These are phyloP conservation scores for Lactarius indigo DNA, from an alignment of 768 basidiomycete genomes.

Conservation along the genomic window DNA sequence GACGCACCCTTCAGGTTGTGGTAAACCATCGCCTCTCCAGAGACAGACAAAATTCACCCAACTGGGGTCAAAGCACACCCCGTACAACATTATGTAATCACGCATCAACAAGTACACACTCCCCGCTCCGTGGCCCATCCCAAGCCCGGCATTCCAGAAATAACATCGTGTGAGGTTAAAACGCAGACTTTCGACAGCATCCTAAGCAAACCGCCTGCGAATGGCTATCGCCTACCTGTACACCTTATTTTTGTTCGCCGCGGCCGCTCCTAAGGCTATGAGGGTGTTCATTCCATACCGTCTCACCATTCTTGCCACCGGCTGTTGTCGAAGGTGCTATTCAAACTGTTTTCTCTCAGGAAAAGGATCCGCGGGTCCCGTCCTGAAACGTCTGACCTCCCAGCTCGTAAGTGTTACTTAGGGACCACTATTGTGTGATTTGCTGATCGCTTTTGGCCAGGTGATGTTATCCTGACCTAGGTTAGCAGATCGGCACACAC, in stretches of 20 bases:
- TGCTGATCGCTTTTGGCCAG: too few relatives aligned
- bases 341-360: neutral
- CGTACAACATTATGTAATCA: neutral
- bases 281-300: neutral
- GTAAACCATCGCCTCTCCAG: conserved; percentile 55
- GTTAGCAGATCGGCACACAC: too few relatives aligned
- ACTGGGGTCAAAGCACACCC: neutral
- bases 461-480: too few relatives aligned
- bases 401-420: too few relatives aligned
- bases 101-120: neutral
- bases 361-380: neutral
- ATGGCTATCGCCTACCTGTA: neutral
- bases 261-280: neutral
- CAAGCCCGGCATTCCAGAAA: too few relatives aligned
- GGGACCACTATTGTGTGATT: too few relatives aligned
- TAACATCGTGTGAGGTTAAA: too few relatives aligned
- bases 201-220: too few relatives aligned
- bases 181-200: too few relatives aligned
- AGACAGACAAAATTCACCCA: neutral
- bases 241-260: neutral
- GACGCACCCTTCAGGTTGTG: conserved; percentile 79
- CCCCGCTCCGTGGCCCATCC: too few relatives aligned
- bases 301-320: neutral
- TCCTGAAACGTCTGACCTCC: neutral
- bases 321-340: neutral